Conservation (phyloP, 2,329 filamentous ascomycete species). For the Pleurostoma richardsiae region DNA sequence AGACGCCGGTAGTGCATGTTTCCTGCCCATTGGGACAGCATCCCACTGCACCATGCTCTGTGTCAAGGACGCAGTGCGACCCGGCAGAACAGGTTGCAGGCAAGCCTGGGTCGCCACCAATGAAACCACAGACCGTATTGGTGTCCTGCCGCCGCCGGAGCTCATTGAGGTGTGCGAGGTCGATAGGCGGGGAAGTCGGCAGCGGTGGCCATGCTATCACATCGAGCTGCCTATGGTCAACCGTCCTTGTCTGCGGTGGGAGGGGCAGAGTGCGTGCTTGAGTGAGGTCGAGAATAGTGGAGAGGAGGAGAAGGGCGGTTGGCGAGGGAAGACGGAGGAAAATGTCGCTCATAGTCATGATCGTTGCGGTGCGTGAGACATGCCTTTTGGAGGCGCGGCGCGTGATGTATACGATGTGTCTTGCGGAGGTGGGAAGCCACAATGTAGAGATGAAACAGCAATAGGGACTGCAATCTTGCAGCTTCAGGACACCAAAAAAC, state of each 20-base stretch:
- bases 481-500: too few species aligned
- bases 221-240: constrained; percentile 21
- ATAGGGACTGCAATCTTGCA: too few species aligned
- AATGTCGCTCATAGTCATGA: constrained; percentile 11
- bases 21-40: constrained; percentile 48
- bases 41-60: constrained; percentile 42
- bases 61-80: constrained; percentile 53
- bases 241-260: constrained; percentile 15
- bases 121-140: constrained; percentile 55
- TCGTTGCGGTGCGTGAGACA: neutral
- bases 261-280: constrained; percentile 14
- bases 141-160: constrained; percentile 33
- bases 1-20: constrained; percentile 49
- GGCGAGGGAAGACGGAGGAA: constrained; percentile 20
- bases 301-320: constrained; percentile 20
- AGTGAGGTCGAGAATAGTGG: constrained; percentile 16
- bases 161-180: constrained; percentile 24
- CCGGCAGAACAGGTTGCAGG: constrained; percentile 53
- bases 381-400: neutral
- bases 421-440: too few species aligned
- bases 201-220: constrained; percentile 24
- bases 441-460: too few species aligned
- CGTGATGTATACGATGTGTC: neutral
- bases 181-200: constrained; percentile 34
- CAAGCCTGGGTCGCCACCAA: constrained; percentile 44